phyloP scores from a whole-genome alignment of 208 protist species.

The Phytomonas francai region DNA sequence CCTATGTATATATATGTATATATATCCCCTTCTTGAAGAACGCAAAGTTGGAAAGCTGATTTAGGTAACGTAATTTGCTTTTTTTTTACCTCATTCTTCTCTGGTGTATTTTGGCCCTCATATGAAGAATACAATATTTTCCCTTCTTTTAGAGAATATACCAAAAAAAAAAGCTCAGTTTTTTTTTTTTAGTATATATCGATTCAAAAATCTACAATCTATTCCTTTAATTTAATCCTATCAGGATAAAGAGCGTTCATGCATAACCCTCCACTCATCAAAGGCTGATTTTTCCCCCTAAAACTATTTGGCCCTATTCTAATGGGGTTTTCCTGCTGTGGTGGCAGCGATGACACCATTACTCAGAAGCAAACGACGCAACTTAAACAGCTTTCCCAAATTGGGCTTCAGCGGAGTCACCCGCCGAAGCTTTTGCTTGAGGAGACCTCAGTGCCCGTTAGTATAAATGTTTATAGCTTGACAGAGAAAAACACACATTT shows the following conservation, averaged over 20 bases:
- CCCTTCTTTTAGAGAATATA: too few species aligned
- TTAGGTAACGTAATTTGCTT: too few species aligned
- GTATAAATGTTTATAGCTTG: slow-evolving; percentile 82
- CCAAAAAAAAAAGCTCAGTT: too few species aligned
- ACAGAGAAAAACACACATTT: slow-evolving; percentile 55
- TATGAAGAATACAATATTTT: too few species aligned
- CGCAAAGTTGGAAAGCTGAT: too few species aligned
- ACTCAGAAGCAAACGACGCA: slow-evolving; percentile 22
- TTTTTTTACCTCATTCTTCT: too few species aligned
- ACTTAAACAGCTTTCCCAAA: slow-evolving; percentile 12
- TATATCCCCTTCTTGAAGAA: not conserved
- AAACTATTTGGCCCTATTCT: slow-evolving; percentile 4
- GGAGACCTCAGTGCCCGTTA: slow-evolving; percentile 39
- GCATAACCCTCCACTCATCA: not conserved
- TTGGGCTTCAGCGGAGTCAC: slow-evolving; percentile 31
- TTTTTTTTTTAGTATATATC: slow-evolving; percentile 9
- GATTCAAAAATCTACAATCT: slow-evolving; percentile 8
- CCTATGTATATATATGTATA: slow-evolving; percentile 19
- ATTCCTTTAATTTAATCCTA: slow-evolving; percentile 13
- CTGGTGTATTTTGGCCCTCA: too few species aligned
- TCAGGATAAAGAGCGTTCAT: not conserved
- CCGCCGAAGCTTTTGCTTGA: slow-evolving; percentile 26
- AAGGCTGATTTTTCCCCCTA: too few species aligned
- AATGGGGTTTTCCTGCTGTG: slow-evolving; percentile 60
- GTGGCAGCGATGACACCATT: slow-evolving; percentile 9